Conservation (phyloP, 768 basidiomycete genomes). For the Termitomyces sp. region DNA sequence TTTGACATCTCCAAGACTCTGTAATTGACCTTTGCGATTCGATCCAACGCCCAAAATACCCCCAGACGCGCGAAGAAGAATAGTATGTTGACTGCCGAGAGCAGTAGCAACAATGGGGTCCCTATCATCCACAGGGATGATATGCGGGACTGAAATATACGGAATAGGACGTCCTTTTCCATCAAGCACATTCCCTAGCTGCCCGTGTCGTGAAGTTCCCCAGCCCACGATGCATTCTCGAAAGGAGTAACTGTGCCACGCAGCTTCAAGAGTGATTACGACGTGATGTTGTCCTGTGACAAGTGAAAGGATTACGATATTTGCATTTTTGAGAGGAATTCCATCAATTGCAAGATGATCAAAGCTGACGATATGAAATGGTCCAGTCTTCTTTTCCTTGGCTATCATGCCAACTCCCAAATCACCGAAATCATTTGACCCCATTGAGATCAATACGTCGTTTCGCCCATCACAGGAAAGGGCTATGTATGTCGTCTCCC, state of each 20-base stretch:
- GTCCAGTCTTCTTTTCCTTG: conserved; percentile 12
- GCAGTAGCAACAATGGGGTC: conserved; percentile 31
- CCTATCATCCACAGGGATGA: conserved; percentile 27
- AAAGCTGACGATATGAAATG: conserved; percentile 41
- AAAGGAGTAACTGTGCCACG: conserved; percentile 16
- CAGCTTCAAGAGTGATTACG: conserved; percentile 38
- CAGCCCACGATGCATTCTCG: conserved; percentile 57
- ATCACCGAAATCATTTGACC: conserved; percentile 82
- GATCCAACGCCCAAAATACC: conserved; percentile 57
- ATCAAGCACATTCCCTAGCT: conserved; percentile 50
- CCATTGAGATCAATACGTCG: conserved; percentile 73
- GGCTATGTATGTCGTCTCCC: conserved; percentile 83
- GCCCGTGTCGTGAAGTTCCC: conserved; percentile 84
- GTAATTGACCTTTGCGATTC: conserved; percentile 65
- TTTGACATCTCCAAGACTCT: conserved; percentile 25
- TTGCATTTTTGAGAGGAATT: conserved; percentile 16
- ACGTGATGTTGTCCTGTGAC: conserved; percentile 73
- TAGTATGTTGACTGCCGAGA: conserved; percentile 41
- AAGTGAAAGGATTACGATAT: conserved; percentile 37
- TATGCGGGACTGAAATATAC: conserved; percentile 27
- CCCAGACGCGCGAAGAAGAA: conserved; percentile 57
- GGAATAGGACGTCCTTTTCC: conserved; percentile 19
- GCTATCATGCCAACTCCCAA: conserved; percentile 50
- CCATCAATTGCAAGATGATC: conserved; percentile 30
- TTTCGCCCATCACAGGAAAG: conserved; percentile 36